Base-by-base conservation (phyloP, 495 filamentous ascomycete genomes). In the Talaromyces liani region DNA sequence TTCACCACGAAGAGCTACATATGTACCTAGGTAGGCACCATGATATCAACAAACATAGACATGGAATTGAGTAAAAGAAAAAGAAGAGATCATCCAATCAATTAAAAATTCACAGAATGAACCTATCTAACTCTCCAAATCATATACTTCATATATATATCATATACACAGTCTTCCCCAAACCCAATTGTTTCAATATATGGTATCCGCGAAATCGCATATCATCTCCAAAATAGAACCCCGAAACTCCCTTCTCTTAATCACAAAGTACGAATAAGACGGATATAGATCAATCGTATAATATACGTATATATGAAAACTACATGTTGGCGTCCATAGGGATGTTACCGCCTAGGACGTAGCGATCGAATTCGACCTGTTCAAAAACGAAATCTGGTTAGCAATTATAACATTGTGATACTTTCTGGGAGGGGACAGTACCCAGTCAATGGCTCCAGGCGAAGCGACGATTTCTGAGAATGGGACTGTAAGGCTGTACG, bases 371-470 rank as follows among this genome's bases (percentile, higher is more conserved):
- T 39, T 62, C 60, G 45, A 33, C 60, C 60, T 62, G 12, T 62
- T 22, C 4, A 4, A 10, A 1, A 33, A n/a, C 6, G 22, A 24
- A 2, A 29, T 18, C 3, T 18, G 2, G 10, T 34, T 58, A 61
- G 14, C 36, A 61, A 33, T 47, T 2, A 8, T 27, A n/a, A 22
- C 20, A n/a, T 47, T 6, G 8, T 24, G 31, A n/a, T 61, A 9
- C 22, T 12, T 20, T 5, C 9, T 10, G 14, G 14, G 3, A 4
- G 27, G 3, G n/a, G 18, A 4, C 54, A 27, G 51, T 54, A 78
- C 78, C 78, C 77, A 81, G 64, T 81, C 77, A n/a, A 73, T 33
- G 31, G 64, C 60, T 49, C 70, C 71, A 25, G 70, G 59, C 6
- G 68, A 68, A 61, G 72, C 71, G 54, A 73, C 70, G 65, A 73